These are phyloP conservation scores for Aureobasidium leucospermi DNA, from an alignment of 2,329 filamentous ascomycete genomes.

Conservation along the genomic window DNA sequence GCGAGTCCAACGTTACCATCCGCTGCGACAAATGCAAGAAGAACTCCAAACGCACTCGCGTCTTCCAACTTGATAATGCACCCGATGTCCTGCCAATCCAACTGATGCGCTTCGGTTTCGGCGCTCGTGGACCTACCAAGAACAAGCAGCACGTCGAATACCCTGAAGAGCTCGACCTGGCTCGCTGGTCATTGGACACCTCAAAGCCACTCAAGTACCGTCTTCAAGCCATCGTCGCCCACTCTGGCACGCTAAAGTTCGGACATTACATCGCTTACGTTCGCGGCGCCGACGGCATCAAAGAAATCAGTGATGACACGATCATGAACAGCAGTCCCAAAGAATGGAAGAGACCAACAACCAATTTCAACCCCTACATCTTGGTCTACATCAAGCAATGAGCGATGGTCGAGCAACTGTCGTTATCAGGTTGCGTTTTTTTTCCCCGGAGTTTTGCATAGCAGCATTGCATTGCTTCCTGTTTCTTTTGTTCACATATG, in stretches of 20 bases:
- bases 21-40: conserved; percentile 17
- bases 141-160: conserved; percentile 10
- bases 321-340: background rate
- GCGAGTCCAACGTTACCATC: conserved; percentile 13
- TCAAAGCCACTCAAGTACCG: conserved; percentile 14
- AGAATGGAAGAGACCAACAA: conserved; percentile 6
- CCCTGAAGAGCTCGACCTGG: conserved; percentile 16
- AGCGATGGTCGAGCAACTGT: background rate
- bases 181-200: conserved; percentile 1
- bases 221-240: conserved; percentile 18
- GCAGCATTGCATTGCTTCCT: background rate
- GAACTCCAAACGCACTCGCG: conserved; percentile 7
- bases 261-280: conserved; percentile 21
- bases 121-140: conserved; percentile 1
- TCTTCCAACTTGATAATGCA: conserved; percentile 9
- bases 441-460: background rate
- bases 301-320: conserved; percentile 14
- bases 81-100: conserved; percentile 19
- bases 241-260: conserved; percentile 13
- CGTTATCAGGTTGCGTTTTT: background rate
- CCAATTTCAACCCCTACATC: conserved; percentile 17
- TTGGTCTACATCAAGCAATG: conserved; percentile 16
- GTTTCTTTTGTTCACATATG: background rate
- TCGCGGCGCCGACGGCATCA: conserved; percentile 20
- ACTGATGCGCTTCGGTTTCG: conserved; percentile 16